Evolutionary conservation across 1,284 basidiomycete species (phyloP).

Genomic region (Puccinia horiana): DNA sequence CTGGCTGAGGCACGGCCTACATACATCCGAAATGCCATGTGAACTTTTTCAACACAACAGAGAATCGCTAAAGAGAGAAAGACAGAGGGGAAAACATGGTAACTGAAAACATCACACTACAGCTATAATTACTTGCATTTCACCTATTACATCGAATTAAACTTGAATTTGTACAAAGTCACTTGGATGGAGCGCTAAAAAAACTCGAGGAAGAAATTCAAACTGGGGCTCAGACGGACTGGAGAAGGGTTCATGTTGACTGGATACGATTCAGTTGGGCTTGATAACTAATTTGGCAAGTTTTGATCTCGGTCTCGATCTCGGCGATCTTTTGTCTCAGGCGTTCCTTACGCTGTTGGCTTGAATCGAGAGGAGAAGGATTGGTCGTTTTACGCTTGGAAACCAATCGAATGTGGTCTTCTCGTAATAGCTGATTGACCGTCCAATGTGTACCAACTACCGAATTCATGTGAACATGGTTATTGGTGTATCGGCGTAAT

Average conservation of each 20-base stretch:
- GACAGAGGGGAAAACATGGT: background rate
- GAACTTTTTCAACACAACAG: background rate
- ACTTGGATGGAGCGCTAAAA: background rate
- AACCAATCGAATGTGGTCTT: constrained; percentile 26
- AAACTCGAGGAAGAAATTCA: background rate
- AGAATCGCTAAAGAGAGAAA: background rate
- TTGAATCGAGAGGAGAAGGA: background rate
- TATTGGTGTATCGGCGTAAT: constrained; percentile 30
- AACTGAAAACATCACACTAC: background rate
- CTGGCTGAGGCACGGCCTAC: background rate
- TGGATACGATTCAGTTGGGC: constrained; percentile 28
- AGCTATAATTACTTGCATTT: constrained; percentile 24
- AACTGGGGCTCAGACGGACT: background rate
- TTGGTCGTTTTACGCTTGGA: constrained; percentile 10
- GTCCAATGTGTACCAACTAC: constrained; percentile 45
- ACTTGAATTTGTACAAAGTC: background rate
- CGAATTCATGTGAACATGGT: constrained; percentile 45
- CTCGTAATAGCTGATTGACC: constrained; percentile 31
- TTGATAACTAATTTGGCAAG: constrained; percentile 1
- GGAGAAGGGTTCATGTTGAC: background rate
- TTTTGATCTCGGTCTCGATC: constrained; percentile 33
- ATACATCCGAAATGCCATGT: background rate
- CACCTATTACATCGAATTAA: constrained; percentile 4
- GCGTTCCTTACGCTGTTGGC: constrained; percentile 20
- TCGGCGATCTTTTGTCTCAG: constrained; percentile 26